Evolutionary conservation across 257 asterid genomes (phyloP).

Genomic region (Nicotiana tabacum): DNA sequence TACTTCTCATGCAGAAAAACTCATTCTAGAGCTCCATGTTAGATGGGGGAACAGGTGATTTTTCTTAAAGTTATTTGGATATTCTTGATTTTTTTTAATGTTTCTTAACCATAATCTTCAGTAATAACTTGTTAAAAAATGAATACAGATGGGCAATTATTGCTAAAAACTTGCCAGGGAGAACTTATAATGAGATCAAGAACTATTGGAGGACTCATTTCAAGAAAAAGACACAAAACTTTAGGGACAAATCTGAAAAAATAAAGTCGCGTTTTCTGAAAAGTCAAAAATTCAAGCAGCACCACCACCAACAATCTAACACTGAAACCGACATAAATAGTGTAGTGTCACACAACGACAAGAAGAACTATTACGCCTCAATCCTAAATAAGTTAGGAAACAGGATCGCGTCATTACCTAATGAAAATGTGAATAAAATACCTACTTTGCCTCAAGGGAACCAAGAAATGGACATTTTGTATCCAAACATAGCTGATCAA

Average conservation of each 20-base stretch:
- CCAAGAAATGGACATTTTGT: background rate
- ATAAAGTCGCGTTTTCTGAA: background rate
- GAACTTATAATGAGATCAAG: slow-evolving; percentile 54
- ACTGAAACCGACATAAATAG: background rate
- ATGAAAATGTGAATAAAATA: background rate
- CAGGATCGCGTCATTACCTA: background rate
- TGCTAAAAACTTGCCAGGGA: slow-evolving; percentile 48
- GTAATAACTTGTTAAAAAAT: background rate
- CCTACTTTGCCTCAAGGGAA: background rate
- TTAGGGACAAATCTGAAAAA: background rate
- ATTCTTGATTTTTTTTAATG: background rate
- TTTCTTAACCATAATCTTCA: too few species aligned
- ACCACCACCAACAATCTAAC: background rate
- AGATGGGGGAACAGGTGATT: slow-evolving; percentile 53
- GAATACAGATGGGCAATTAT: slow-evolving; percentile 43
- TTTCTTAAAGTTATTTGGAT: background rate
- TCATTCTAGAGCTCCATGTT: slow-evolving; percentile 51
- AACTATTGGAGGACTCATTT: slow-evolving; percentile 59
- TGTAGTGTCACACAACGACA: too few species aligned
- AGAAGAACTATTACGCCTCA: too few species aligned
- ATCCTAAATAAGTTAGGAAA: too few species aligned
- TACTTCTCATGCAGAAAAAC: slow-evolving; percentile 45
- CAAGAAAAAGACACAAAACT: slow-evolving; percentile 19
- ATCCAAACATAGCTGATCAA: background rate
- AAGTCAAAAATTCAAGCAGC: background rate